Evolutionary conservation across 495 filamentous ascomycete species (phyloP).

Genomic region (Lophiotrema nucula): DNA sequence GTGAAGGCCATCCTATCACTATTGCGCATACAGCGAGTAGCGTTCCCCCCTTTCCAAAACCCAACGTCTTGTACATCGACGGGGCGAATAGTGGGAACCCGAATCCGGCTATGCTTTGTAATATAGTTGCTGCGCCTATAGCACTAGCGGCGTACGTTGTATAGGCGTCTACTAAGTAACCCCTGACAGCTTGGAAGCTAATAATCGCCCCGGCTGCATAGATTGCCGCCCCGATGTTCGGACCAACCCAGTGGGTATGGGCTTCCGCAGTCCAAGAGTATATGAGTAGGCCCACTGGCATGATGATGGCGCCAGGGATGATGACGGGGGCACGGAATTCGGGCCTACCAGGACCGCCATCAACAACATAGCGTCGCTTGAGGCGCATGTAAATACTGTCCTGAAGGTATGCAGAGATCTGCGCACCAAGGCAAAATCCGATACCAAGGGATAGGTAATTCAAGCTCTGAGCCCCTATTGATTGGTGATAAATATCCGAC

Average conservation of each 20-base stretch:
- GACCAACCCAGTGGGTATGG: slow-evolving; percentile 41
- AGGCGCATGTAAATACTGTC: slow-evolving; percentile 64
- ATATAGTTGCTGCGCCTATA: slow-evolving; percentile 34
- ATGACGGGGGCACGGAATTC: too few species aligned
- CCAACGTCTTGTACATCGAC: slow-evolving; percentile 14
- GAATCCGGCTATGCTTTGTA: slow-evolving; percentile 27
- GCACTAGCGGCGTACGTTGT: slow-evolving; percentile 38
- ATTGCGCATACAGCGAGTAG: too few species aligned
- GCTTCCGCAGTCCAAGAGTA: slow-evolving; percentile 44
- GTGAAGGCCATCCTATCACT: too few species aligned
- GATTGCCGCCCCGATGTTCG: slow-evolving; percentile 39
- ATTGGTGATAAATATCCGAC: slow-evolving; percentile 59
- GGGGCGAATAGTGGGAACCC: slow-evolving; percentile 26
- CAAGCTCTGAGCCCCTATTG: slow-evolving; percentile 60
- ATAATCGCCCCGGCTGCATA: slow-evolving; percentile 34
- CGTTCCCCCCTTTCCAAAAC: slow-evolving; percentile 26
- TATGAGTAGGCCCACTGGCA: slow-evolving; percentile 35
- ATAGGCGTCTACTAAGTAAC: slow-evolving; percentile 44
- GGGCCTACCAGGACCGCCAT: too few species aligned
- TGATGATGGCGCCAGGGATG: neutral
- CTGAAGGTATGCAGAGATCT: slow-evolving; percentile 62
- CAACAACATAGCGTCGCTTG: slow-evolving; percentile 55
- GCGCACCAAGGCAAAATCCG: slow-evolving; percentile 64
- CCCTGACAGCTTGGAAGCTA: slow-evolving; percentile 33
- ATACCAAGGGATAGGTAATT: slow-evolving; percentile 70